Evolutionary conservation across 2,329 filamentous ascomycete genomes (phyloP), one percentile per base, ranked within the genome.

Genomic region (Nemania serpens): DNA sequence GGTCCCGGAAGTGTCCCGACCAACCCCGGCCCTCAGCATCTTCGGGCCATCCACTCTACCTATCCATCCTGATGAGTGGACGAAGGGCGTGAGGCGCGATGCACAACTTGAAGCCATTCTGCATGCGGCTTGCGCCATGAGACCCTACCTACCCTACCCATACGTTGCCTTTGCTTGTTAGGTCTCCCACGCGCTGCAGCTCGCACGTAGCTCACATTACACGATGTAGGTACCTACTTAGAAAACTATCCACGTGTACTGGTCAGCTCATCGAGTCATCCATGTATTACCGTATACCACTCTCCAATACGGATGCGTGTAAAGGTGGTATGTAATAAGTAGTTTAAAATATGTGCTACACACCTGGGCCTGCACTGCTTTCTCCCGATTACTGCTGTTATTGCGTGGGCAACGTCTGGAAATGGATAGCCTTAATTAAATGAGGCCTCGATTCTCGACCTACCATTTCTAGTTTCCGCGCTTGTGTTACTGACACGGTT

Each of bases 71-170:
- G 25, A 29, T 29, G 25, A 29, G 25, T 29, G 25, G 59, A 60
- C 64, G 17, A 11, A 29, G 65, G 65, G 68, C 62, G 67, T 61
- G 59, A 65, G 58, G 64, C 65, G 67, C 68, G 63, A 67, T 64
- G 68, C 68, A 68, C 33, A 39, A 36, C 36, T 36, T 42, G 33
- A 50, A 57, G 55, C 17, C 37, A 39, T 58, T 50, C 37, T 15
- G 46, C 54, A 45, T 49, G 49, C 20, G 17, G 46, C 39, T 72
- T 70, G 70, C 70, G 73, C 70, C 69, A 69, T 69, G 13, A 37
- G 34, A 12, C 10, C 5, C 13, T 15, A 15, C 18, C n/a, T 45
- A 45, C 42, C 42, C 42, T 45, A 45, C 42, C 42, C 42, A 45
- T 3, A 45, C n/a, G 25, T 29, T 29, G 25, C 25, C 25, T 70